A percentile compares a stretch with the other conserved stretches of the same genome.
Conservation (phyloP, 2,329 filamentous ascomycete genomes). For the Fusarium goolgardi region DNA sequence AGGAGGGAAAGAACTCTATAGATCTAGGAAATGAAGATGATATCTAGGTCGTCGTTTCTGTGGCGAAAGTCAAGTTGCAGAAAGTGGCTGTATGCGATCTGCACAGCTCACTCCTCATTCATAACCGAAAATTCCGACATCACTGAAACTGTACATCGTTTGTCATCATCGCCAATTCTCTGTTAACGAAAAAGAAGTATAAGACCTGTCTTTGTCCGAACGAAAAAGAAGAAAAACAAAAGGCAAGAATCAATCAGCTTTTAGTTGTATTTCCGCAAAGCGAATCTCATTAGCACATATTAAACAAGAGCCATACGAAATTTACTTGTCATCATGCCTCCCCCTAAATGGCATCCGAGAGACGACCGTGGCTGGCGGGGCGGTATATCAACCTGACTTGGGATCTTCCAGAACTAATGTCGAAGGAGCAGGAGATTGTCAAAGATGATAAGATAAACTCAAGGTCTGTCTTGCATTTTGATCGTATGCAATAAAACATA, state of each 20-base stretch:
- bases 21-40: no score
- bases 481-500: accelerated
- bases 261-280: neutral
- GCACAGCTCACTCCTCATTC: neutral
- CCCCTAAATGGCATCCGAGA: slow-evolving; percentile 15
- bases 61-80: neutral
- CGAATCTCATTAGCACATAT: neutral
- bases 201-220: neutral
- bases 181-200: neutral
- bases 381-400: slow-evolving; percentile 36
- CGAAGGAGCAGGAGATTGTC: slow-evolving; percentile 14
- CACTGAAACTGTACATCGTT: neutral
- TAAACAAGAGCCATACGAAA: neutral
- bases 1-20: no score
- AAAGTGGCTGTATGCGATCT: neutral
- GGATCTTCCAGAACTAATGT: slow-evolving; percentile 32
- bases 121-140: neutral
- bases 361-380: slow-evolving; percentile 21
- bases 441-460: slow-evolving; percentile 18
- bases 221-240: neutral
- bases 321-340: slow-evolving; percentile 1
- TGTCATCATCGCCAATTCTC: neutral
- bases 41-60: neutral
- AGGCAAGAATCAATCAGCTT: neutral
- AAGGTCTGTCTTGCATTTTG: slow-evolving; percentile 13